phyloP scores from a whole-genome alignment of 805 yeast genomes.

The Ogataea parapolymorpha region DNA sequence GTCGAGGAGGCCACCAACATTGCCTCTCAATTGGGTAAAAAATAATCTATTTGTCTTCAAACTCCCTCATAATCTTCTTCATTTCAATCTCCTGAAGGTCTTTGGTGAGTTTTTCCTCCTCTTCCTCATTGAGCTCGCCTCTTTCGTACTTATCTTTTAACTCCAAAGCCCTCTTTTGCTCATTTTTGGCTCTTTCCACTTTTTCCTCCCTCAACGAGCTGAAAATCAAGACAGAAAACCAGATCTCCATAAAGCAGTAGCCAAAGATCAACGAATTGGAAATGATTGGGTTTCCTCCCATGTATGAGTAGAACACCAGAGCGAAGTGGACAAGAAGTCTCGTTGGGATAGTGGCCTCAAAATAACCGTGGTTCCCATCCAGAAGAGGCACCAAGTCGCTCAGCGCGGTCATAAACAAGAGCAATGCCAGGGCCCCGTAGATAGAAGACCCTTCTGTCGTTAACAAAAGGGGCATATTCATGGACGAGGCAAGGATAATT shows the following conservation, averaged over 20 bases:
- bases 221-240: conserved; percentile 64
- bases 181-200: conserved; percentile 37
- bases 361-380: conserved; percentile 42
- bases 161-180: conserved; percentile 16
- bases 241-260: conserved; percentile 60
- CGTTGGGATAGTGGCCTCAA: conserved; percentile 58
- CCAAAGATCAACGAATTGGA: conserved; percentile 62
- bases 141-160: conserved; percentile 27
- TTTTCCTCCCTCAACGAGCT: conserved; percentile 64
- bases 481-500: conserved; percentile 27
- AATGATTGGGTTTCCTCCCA: conserved; percentile 42
- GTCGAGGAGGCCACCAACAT: conserved; percentile 89
- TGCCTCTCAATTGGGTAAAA: conserved; percentile 57
- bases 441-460: conserved; percentile 32
- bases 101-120: conserved; percentile 20
- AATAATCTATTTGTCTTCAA: conserved; percentile 28
- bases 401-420: conserved; percentile 43
- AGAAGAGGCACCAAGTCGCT: conserved; percentile 59
- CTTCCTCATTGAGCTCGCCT: conserved; percentile 24
- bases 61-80: conserved; percentile 32
- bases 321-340: conserved; percentile 50
- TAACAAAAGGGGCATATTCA: conserved; percentile 33
- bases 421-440: conserved; percentile 46
- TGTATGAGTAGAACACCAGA: conserved; percentile 47
- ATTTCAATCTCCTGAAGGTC: conserved; percentile 29